Evolutionary conservation across 208 protist species (phyloP), one percentile per base, ranked within the genome.

Genomic region (Eutreptiella sp.): DNA sequence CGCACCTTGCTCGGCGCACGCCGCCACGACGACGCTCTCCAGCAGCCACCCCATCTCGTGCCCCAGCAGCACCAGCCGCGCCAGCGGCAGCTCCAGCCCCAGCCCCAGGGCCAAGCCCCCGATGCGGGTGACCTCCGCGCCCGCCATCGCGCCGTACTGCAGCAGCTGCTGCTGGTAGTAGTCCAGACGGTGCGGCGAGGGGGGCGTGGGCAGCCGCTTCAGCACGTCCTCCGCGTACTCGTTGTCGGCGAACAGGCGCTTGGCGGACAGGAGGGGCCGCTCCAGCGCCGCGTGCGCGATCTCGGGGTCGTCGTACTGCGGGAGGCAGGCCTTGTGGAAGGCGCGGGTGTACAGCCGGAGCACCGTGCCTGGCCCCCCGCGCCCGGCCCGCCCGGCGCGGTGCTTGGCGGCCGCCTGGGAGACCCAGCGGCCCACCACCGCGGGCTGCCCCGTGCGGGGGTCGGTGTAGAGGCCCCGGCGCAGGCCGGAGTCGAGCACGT

Each of bases 241-340:
- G 28, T 53, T 65, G 19, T 29, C 48, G 23, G 47, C 58, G 5
- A 70, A 46, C 43, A 42, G 60, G 38, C 65, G 34, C 3, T 57
- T 54, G 36, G 65, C 65, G 3, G 55, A 38, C 36, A 70, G 53
- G 28, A 70, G 55, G 27, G 42, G 59, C 50, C 59, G 59, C 65
- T 70, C 65, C 24, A 70, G 55, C 19, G 65, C n/a, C n/a, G n/a
- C n/a, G n/a, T n/a, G 65, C 28, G 50, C 53, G 19, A 63, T 57
- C 55, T 70, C 65, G 23, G 55, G 23, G 16, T 70, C 65, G 35
- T 63, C 65, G 50, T 65, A 70, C 35, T 31, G 21, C 38, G 50
- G 26, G 58, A 72, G 64, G 21, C 32, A 4, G 11, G 32, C 38
- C 24, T 38, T 21, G 36, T 48, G 50, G 23, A 55, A 26, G 35